phyloP scores from a whole-genome alignment of 2,329 filamentous ascomycete genomes.

The Cyphellophora europaea region DNA sequence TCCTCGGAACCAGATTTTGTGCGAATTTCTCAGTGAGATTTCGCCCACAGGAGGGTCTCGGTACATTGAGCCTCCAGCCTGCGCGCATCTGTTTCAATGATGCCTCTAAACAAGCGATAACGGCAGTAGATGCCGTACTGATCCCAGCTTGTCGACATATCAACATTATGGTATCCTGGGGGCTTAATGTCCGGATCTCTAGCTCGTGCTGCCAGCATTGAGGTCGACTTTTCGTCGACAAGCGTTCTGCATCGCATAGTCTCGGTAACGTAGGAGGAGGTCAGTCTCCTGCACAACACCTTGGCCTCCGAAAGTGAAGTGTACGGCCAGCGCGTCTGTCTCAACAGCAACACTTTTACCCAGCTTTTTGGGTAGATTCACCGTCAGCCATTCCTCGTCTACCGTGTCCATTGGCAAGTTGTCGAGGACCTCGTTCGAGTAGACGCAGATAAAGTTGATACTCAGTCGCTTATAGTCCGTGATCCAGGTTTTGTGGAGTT shows the following conservation, averaged over 20 bases:
- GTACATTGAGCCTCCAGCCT: too few relatives aligned
- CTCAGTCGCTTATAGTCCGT: slow-evolving; percentile 43
- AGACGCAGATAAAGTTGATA: slow-evolving; percentile 46
- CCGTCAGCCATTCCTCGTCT: slow-evolving; percentile 37
- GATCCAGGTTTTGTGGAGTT: slow-evolving; percentile 33
- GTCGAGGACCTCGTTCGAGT: slow-evolving; percentile 42
- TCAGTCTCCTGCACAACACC: slow-evolving; percentile 41
- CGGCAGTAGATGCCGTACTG: too few relatives aligned
- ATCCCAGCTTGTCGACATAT: too few relatives aligned
- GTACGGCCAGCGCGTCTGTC: slow-evolving; percentile 43
- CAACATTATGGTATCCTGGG: too few relatives aligned
- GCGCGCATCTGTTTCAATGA: too few relatives aligned
- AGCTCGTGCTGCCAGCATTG: not conserved
- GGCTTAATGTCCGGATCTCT: too few relatives aligned
- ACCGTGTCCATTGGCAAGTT: slow-evolving; percentile 39
- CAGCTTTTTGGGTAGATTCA: slow-evolving; percentile 28
- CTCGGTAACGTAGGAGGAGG: slow-evolving; percentile 43
- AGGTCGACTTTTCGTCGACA: slow-evolving; percentile 25
- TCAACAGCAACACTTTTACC: slow-evolving; percentile 40
- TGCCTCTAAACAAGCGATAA: too few relatives aligned
- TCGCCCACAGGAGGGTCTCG: too few relatives aligned
- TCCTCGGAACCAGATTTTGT: too few relatives aligned
- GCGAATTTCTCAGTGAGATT: too few relatives aligned
- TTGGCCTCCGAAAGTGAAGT: slow-evolving; percentile 42
- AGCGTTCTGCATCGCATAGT: slow-evolving; percentile 44